Percentiles rank a stretch among this genome's conserved stretches.
Evolutionary conservation across 1,284 basidiomycete species (phyloP).

Genomic region (Naganishia liquefaciens): DNA sequence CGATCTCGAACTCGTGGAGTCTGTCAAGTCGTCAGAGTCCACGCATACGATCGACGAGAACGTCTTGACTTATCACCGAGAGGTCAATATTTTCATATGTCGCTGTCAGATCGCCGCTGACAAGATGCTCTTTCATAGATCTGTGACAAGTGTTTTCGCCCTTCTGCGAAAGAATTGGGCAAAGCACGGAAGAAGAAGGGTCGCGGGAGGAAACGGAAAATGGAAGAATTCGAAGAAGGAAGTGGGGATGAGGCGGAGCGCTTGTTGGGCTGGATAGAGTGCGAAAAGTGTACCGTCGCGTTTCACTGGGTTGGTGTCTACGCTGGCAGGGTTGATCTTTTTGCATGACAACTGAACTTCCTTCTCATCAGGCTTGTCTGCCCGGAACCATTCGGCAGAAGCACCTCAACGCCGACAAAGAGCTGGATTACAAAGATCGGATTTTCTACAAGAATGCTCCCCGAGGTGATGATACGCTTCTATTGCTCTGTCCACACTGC

Average conservation of each 20-base stretch:
- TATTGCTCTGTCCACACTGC: conserved; percentile 77
- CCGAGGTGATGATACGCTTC: conserved; percentile 64
- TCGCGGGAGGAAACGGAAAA: conserved; percentile 53
- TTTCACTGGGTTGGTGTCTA: conserved; percentile 65
- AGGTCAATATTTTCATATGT: conserved; percentile 20
- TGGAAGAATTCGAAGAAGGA: conserved; percentile 59
- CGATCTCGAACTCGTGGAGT: conserved; percentile 7
- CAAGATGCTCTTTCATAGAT: conserved; percentile 34
- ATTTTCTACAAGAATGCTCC: conserved; percentile 56
- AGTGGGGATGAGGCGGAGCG: conserved; percentile 61
- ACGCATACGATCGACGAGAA: conserved; percentile 28
- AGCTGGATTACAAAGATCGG: conserved; percentile 48
- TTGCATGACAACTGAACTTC: not conserved
- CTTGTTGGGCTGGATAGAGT: conserved; percentile 81
- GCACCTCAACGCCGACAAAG: conserved; percentile 63
- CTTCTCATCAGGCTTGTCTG: conserved; percentile 59
- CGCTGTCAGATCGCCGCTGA: not conserved
- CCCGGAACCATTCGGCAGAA: conserved; percentile 67
- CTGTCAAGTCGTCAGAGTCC: conserved; percentile 18
- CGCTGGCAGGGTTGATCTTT: not conserved
- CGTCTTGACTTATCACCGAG: conserved; percentile 34
- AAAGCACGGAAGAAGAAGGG: conserved; percentile 39
- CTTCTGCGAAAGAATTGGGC: conserved; percentile 44
- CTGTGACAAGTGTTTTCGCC: conserved; percentile 46
- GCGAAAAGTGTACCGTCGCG: conserved; percentile 72